Base-by-base conservation (phyloP, 2,329 filamentous ascomycete genomes). In the Cordyceps cateniannulata region DNA sequence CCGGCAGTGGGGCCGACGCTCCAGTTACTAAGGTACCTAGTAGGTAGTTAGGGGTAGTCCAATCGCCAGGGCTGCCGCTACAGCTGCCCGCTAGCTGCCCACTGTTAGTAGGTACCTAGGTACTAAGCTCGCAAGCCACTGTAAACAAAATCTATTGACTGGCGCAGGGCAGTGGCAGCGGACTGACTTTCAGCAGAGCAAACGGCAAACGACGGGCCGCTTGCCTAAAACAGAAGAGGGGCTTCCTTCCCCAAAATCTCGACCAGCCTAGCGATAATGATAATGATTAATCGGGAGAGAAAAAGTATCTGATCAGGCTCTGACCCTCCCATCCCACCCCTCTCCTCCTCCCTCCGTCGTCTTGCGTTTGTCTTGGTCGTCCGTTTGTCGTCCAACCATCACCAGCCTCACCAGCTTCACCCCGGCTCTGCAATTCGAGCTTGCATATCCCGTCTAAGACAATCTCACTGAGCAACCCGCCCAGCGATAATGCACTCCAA, bases 401-500 rank as follows among this genome's bases (percentile, higher is more conserved):
- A 24, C 44, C n/a, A 22, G 22, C 50, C 44, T 20, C 29, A 35
- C 29, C 29, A 20, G n/a, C n/a, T 24, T 18, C 18, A 27, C 27
- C 7, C 3, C 38, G 54, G 35, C 29, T 40, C 29, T 3, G 27
- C 42, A 48, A 25, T 38, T 27, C 45, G 32, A 50, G 55, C 45
- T 42, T 50, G 42, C 52, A 8, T 25, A 6, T 38, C 32, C 27
- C 27, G 10, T 24, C 20, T 20, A 47, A 56, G 27, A 60, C 56
- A 56, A 14, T 45, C 29, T 44, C 51, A 54, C 51, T 27, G 54
- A 25, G 10, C 35, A 10, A 10, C 35, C 16, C 38, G 1, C 16
- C 44, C 52, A 44, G 22, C 56, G 49, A n/a, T 53, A 14, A 79
- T 79, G 77, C 73, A 69, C 60, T 66, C 73, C 66, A 77, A 77